phyloP scores from a whole-genome alignment of 192 early-diverging fungal species.

The Fimicolochytrium jonesii region DNA sequence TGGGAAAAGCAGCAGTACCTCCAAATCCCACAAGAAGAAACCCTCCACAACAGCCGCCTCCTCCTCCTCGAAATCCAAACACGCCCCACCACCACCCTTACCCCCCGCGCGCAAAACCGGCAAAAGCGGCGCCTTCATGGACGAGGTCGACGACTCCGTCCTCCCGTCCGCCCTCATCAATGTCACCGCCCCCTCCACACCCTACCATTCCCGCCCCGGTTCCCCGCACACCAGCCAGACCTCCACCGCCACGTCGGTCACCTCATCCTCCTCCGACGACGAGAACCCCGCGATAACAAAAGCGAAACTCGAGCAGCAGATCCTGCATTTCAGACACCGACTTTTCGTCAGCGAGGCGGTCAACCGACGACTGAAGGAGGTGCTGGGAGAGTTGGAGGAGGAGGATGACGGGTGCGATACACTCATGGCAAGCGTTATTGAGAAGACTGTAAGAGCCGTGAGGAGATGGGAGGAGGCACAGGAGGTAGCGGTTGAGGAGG shows the following conservation, averaged over 20 bases:
- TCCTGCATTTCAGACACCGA: neutral
- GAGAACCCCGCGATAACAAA: neutral
- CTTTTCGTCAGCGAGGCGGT: neutral
- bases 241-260: too few species aligned
- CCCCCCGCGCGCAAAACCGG: too few species aligned
- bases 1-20: neutral
- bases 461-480: neutral
- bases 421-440: neutral
- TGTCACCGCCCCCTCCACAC: too few species aligned
- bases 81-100: neutral
- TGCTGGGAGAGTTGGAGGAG: neutral
- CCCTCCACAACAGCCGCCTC: neutral
- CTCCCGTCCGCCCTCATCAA: too few species aligned
- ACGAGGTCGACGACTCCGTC: too few species aligned
- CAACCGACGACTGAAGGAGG: neutral
- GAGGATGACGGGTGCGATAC: neutral
- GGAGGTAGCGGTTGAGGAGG: too few species aligned
- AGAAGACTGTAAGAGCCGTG: neutral
- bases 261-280: too few species aligned
- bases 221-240: too few species aligned
- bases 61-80: neutral
- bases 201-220: too few species aligned
- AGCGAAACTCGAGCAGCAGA: neutral
- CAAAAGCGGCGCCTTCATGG: too few species aligned
- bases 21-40: neutral